Percentiles rank a stretch among this genome's conserved stretches.
Evolutionary conservation across 164 flowering plant species (phyloP).

Genomic region (Saururus chinensis): DNA sequence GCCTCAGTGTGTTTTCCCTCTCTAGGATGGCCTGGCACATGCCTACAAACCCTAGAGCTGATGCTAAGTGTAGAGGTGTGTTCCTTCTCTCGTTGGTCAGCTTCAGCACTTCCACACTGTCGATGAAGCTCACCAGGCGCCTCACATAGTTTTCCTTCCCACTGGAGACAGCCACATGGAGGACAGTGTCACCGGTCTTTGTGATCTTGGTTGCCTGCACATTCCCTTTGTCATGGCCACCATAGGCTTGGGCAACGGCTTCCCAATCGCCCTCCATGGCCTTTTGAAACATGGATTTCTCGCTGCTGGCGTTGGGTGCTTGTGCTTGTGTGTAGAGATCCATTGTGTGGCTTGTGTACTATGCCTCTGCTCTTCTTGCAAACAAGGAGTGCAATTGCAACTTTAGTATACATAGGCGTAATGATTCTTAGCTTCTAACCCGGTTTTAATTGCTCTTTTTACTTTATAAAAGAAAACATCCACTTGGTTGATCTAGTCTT

Average conservation of each 20-base stretch:
- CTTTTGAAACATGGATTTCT: not conserved
- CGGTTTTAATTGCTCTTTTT: too few species aligned
- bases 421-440: too few species aligned
- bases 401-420: too few species aligned
- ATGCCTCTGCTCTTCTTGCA: too few species aligned
- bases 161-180: conserved; percentile 1
- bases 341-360: not conserved
- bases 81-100: conserved; percentile 10
- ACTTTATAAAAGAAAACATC: too few species aligned
- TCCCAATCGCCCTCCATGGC: conserved; percentile 4
- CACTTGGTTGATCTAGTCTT: too few species aligned
- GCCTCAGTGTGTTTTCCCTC: not conserved
- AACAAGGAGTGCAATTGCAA: too few species aligned
- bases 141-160: not conserved
- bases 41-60: conserved; percentile 7
- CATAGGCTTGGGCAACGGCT: not conserved
- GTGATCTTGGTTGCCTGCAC: not conserved
- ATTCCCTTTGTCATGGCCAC: not conserved
- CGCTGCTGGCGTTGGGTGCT: not conserved
- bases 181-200: not conserved
- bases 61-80: conserved; percentile 21
- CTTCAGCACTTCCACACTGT: not conserved
- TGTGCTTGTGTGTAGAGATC: not conserved
- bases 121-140: not conserved
- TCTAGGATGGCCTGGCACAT: conserved; percentile 9